phyloP scores from a whole-genome alignment of 345 rosid species.

The Rhodamnia argentea region DNA sequence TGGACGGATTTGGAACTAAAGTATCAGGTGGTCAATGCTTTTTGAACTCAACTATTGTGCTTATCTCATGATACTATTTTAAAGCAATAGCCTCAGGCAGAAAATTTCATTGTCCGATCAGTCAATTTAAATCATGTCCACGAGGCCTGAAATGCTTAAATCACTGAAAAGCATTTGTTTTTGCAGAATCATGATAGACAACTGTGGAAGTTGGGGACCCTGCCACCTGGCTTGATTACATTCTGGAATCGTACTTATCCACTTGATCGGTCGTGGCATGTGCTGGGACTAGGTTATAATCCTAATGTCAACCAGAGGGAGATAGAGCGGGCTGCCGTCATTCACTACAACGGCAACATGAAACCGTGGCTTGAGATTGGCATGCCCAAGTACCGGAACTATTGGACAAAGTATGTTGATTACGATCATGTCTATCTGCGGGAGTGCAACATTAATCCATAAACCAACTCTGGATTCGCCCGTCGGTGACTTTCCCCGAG shows the following conservation, averaged over 20 bases:
- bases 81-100: background rate
- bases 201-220: slow-evolving; percentile 44
- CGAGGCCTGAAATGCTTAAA: background rate
- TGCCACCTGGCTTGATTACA: slow-evolving; percentile 46
- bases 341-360: slow-evolving; percentile 49
- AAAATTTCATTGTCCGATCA: background rate
- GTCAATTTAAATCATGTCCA: background rate
- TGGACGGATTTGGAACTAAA: background rate
- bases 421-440: slow-evolving; percentile 30
- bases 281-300: slow-evolving; percentile 43
- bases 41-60: background rate
- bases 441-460: slow-evolving; percentile 46
- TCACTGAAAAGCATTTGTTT: background rate
- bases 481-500: background rate
- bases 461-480: background rate
- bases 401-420: slow-evolving; percentile 33
- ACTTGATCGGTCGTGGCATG: slow-evolving; percentile 36
- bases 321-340: slow-evolving; percentile 32
- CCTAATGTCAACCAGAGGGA: slow-evolving; percentile 34
- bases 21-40: background rate
- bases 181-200: slow-evolving; percentile 35
- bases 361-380: slow-evolving; percentile 52
- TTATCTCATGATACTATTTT: background rate
- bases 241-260: slow-evolving; percentile 33
- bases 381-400: slow-evolving; percentile 28